A percentile compares a stretch with the other conserved stretches of the same genome.
phyloP scores from a whole-genome alignment of 192 early-diverging fungal genomes.

The Backusella circina region DNA sequence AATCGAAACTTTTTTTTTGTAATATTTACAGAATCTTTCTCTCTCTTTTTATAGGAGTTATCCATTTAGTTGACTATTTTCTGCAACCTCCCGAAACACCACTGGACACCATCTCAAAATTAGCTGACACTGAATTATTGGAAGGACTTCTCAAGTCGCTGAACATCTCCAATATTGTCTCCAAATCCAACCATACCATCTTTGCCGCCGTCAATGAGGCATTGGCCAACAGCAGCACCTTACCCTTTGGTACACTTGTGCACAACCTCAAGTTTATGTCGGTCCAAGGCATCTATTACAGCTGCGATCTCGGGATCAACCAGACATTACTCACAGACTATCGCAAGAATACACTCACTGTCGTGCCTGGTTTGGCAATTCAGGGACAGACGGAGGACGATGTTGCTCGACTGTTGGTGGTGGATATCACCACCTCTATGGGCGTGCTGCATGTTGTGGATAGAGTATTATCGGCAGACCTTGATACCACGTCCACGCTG shows the following conservation, averaged over 20 bases:
- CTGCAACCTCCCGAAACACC: conserved; percentile 3
- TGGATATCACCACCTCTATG: conserved; percentile 10
- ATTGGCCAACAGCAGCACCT: not conserved
- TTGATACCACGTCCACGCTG: not conserved
- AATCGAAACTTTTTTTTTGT: not conserved
- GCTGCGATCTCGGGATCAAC: not conserved
- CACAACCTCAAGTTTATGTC: conserved; percentile 8
- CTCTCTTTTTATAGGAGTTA: conserved; percentile 3
- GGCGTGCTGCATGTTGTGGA: conserved; percentile 16
- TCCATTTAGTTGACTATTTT: conserved; percentile 7
- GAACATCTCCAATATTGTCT: conserved; percentile 4
- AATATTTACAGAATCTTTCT: not conserved
- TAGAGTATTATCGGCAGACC: not conserved
- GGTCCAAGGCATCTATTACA: not conserved
- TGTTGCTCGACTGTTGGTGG: not conserved
- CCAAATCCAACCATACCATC: not conserved
- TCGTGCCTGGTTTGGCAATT: not conserved
- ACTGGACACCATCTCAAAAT: not conserved
- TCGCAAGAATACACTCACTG: not conserved
- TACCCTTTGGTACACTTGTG: conserved; percentile 8
- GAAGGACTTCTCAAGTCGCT: conserved; percentile 1
- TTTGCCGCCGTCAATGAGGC: conserved; percentile 5
- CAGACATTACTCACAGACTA: not conserved
- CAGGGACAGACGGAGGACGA: not conserved
- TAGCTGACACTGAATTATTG: conserved; percentile 2